These are phyloP conservation scores for Metschnikowia colocasiae DNA, from an alignment of 805 yeast species.

Conservation along the genomic window DNA sequence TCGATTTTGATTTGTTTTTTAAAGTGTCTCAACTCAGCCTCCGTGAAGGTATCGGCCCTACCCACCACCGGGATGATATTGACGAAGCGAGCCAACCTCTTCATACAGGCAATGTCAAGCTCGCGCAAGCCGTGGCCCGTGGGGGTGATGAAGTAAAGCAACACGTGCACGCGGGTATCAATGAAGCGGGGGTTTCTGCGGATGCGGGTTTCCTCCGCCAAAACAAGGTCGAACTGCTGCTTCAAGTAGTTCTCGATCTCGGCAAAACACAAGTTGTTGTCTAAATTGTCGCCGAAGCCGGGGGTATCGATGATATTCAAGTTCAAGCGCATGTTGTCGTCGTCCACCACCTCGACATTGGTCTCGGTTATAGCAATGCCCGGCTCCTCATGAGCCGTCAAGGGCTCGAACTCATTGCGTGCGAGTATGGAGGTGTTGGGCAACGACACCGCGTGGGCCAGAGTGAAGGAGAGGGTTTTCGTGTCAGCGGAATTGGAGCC, in stretches of 20 bases:
- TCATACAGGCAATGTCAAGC: constrained; percentile 71
- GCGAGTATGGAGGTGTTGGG: constrained; percentile 55
- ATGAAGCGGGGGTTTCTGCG: constrained; percentile 79
- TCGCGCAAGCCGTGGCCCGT: constrained; percentile 79
- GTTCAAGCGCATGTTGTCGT: constrained; percentile 50
- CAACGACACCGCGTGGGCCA: constrained; percentile 52
- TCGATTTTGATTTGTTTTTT: constrained; percentile 59
- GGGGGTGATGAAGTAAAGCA: constrained; percentile 75
- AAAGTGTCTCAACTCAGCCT: constrained; percentile 56
- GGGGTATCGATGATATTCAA: constrained; percentile 67
- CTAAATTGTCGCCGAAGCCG: constrained; percentile 74
- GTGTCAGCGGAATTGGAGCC: constrained; percentile 29
- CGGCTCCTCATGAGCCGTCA: constrained; percentile 59
- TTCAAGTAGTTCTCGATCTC: constrained; percentile 66
- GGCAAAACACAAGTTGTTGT: constrained; percentile 61
- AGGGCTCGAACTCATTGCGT: constrained; percentile 57
- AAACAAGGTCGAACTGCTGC: constrained; percentile 72
- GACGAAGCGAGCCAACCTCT: constrained; percentile 62
- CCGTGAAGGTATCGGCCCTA: constrained; percentile 76
- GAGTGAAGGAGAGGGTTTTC: constrained; percentile 54
- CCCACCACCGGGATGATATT: constrained; percentile 82
- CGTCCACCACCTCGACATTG: constrained; percentile 57
- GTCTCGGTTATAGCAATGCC: constrained; percentile 74
- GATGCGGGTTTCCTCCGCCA: constrained; percentile 84
- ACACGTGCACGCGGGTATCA: constrained; percentile 73